These are phyloP conservation scores for Magnusiomyces sp. DNA, from an alignment of 1,139 yeast genomes.

Conservation along the genomic window DNA sequence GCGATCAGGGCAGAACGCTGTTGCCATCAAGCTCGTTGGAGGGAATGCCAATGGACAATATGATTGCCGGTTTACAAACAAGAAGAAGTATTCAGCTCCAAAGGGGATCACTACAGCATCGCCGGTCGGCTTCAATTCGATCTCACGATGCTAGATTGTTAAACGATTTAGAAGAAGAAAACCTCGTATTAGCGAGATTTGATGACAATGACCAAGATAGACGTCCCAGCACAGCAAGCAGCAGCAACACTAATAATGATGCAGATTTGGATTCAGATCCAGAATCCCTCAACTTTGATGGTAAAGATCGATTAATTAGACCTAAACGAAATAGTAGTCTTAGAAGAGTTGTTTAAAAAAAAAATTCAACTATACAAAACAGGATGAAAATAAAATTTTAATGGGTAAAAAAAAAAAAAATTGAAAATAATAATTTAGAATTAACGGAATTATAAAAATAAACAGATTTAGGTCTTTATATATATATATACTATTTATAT, in stretches of 20 bases:
- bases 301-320: conserved; percentile 2
- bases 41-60: conserved; percentile 78
- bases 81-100: conserved; percentile 41
- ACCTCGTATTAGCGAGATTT: conserved; percentile 28
- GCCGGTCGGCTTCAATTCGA: conserved; percentile 28
- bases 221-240: not conserved
- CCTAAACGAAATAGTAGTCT: conserved; percentile 3
- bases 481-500: not conserved
- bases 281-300: conserved; percentile 1
- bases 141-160: conserved; percentile 26
- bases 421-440: not conserved
- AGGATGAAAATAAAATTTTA: too few species aligned
- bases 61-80: conserved; percentile 75
- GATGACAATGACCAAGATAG: conserved; percentile 24
- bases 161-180: conserved; percentile 29
- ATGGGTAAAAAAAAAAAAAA: too few species aligned
- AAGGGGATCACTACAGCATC: conserved; percentile 35
- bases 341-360: not conserved
- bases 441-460: not conserved
- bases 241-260: not conserved
- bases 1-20: conserved; percentile 38
- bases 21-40: conserved; percentile 51
- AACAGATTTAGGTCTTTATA: not conserved
- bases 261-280: not conserved
- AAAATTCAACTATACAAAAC: not conserved